Evolutionary conservation across 176 grass and related monocot genomes (phyloP).

Genomic region (Bonia amplexicaulis): DNA sequence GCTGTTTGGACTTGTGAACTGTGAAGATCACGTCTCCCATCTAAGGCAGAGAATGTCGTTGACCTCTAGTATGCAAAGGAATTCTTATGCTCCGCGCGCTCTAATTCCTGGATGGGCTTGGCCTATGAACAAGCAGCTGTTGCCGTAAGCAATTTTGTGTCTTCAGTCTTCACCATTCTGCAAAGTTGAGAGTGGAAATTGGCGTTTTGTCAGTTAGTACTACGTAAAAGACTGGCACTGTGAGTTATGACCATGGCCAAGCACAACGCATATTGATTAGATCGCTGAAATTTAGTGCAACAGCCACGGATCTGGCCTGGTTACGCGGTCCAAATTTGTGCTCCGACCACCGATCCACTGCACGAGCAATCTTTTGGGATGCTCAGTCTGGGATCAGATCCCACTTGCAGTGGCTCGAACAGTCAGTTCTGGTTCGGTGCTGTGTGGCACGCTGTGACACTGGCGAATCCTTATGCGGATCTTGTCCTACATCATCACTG

Average conservation of each 20-base stretch:
- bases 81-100: neutral
- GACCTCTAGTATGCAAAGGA: constrained; percentile 17
- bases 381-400: neutral
- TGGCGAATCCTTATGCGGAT: constrained; percentile 32
- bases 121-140: neutral
- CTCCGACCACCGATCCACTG: neutral
- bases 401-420: neutral
- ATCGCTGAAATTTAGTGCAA: neutral
- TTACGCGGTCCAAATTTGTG: neutral
- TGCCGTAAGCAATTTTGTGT: constrained; percentile 7
- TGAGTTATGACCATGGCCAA: neutral
- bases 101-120: neutral
- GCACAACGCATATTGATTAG: neutral
- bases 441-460: neutral
- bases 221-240: neutral
- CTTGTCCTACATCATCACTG: constrained; percentile 35
- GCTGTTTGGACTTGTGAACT: neutral
- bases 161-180: neutral
- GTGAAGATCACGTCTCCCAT: neutral
- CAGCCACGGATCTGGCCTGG: neutral
- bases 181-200: neutral
- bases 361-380: neutral
- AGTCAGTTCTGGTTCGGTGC: neutral
- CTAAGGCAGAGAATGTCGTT: neutral
- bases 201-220: neutral